Percentiles rank a stretch among this genome's conserved stretches.
These are phyloP conservation scores for Clonostachys byssicola DNA, from an alignment of 2,329 filamentous ascomycete species.

Conservation along the genomic window DNA sequence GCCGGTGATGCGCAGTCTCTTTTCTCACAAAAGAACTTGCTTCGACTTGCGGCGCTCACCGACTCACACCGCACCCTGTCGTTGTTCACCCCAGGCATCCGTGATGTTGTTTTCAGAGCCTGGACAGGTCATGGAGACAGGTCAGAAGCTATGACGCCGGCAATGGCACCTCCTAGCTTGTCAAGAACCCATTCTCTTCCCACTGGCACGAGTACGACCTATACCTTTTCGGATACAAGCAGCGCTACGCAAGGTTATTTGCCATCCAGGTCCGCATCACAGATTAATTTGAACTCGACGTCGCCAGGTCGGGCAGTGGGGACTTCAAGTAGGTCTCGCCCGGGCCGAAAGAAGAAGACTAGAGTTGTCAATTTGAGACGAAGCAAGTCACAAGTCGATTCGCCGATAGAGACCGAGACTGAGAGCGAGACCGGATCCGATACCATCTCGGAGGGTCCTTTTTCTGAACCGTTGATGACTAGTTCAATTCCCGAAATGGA, in stretches of 20 bases:
- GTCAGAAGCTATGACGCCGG: constrained; percentile 51
- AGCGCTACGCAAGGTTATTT: constrained; percentile 59
- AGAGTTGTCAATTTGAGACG: constrained; percentile 78
- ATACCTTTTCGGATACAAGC: constrained; percentile 70
- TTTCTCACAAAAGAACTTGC: constrained; percentile 92
- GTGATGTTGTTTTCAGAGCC: constrained; percentile 85
- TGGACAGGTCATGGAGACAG: constrained; percentile 80
- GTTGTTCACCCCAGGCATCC: constrained; percentile 85
- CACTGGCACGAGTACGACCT: constrained; percentile 56
- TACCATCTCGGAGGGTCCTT: constrained; percentile 49
- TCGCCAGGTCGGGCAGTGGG: constrained; percentile 61
- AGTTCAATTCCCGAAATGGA: constrained; percentile 56
- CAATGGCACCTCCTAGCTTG: constrained; percentile 45
- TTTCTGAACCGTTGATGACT: constrained; percentile 56
- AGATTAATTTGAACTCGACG: constrained; percentile 58
- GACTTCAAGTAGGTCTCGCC: constrained; percentile 54
- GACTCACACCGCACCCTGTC: constrained; percentile 89
- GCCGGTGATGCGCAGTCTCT: constrained; percentile 80
- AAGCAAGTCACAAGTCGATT: constrained; percentile 49
- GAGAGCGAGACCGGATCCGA: constrained; percentile 40
- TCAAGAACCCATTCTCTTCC: constrained; percentile 60
- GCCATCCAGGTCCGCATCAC: constrained; percentile 60
- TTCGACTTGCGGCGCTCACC: constrained; percentile 76
- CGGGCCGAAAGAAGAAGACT: constrained; percentile 75
- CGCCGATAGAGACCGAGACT: constrained; percentile 38